A percentile compares a stretch with the other conserved stretches of the same genome.
Evolutionary conservation across 1,284 basidiomycete species (phyloP).

Genomic region (Pulveroboletus sp.): DNA sequence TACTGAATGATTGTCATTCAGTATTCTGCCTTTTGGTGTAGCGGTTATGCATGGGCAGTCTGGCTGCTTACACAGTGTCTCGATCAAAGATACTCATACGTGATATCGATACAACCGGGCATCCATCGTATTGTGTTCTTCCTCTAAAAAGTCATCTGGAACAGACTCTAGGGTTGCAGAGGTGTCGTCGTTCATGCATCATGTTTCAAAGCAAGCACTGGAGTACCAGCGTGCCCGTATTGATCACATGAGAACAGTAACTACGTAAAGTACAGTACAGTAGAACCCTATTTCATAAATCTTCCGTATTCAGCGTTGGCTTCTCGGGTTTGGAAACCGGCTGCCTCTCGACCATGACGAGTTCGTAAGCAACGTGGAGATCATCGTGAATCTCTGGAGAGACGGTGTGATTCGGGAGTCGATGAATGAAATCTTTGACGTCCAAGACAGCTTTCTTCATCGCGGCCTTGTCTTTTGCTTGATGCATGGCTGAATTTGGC

Average conservation of each 20-base stretch:
- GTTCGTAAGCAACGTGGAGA: constrained; percentile 36
- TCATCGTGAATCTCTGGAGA: constrained; percentile 31
- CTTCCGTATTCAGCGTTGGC: constrained; percentile 29
- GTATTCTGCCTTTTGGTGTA: too few species aligned
- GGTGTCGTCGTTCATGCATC: too few species aligned
- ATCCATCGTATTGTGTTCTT: too few species aligned
- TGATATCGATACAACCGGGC: too few species aligned
- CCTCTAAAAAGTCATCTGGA: too few species aligned
- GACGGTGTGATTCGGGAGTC: constrained; percentile 13
- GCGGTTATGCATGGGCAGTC: too few species aligned
- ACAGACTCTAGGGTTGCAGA: too few species aligned
- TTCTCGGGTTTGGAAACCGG: constrained; percentile 19
- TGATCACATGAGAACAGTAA: neutral
- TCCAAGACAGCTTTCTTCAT: constrained; percentile 31
- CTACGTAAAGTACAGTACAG: neutral
- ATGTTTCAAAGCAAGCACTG: too few species aligned
- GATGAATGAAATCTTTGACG: constrained; percentile 29
- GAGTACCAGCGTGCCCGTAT: too few species aligned
- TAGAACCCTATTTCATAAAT: constrained; percentile 26
- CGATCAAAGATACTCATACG: too few species aligned
- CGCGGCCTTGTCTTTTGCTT: constrained; percentile 10
- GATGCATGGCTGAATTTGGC: constrained; percentile 32
- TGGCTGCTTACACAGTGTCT: too few species aligned
- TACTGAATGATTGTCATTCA: too few species aligned
- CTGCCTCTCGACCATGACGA: constrained; percentile 29